Base-by-base conservation (phyloP, 306 rosid species). In the Begonia peltatifolia region DNA sequence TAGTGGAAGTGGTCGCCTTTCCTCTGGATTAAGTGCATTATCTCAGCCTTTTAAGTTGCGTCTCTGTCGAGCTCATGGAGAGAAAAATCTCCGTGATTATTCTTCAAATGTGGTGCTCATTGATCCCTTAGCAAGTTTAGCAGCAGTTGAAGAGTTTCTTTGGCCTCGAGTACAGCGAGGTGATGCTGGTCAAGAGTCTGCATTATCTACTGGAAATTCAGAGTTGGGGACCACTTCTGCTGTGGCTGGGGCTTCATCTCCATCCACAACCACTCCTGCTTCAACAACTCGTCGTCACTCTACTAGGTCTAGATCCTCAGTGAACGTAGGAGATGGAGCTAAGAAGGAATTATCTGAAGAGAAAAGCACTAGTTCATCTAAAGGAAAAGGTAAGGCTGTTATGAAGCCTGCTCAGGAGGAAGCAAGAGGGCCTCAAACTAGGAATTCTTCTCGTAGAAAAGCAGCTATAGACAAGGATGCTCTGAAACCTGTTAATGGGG, bases 301-400 rank as follows among this genome's bases (percentile, higher is more conserved):
- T 48, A 86, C 94, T 42, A 81, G 99, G 65, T 71, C 94, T 11
- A 81, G 99, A 68, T 62, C 96, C 57, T 77, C 93, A 47, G 87
- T 84, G 55, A 81, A 77, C 73, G 79, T 86, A 53, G 94, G 87
- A 41, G 96, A 86, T 51, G 64, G 74, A 0, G 63, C 82, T 13
- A 72, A 64, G 71, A 86, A 74, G 72, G 94, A 90, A 52, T 52
- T 64, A 41, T 52, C 81, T 55, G 85, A 76, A 65, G 99, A 90
- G 62, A 86, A 86, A 70, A 76, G 76, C 74, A 60, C 68, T 9
- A 84, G 84, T 67, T 84, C 94, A 49, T 83, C 96, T 42, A 92
- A 92, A 74, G 94, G 87, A 14, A 92, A 92, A 73, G 99, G 99
- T 15, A 92, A 92, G 77, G 99, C 99, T 61, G 83, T 92, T 59